Evolutionary conservation across 768 basidiomycete genomes (phyloP).

Genomic region (Boletus vermiculosoides): DNA sequence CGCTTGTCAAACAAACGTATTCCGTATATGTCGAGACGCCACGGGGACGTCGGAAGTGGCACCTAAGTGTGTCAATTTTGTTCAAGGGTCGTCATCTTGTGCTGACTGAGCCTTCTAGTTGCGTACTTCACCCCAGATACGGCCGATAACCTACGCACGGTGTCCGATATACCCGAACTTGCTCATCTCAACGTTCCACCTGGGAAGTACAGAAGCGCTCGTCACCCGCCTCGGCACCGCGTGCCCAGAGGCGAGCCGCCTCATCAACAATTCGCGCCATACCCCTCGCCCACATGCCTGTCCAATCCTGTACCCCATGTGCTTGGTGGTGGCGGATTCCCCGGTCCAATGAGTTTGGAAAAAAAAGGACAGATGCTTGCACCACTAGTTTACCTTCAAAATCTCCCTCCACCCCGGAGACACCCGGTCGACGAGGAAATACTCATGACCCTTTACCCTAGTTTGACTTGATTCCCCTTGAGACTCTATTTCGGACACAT

Average conservation of each 20-base stretch:
- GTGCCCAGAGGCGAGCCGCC: slow-evolving; percentile 27
- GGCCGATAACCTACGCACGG: slow-evolving; percentile 51
- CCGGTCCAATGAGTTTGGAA: slow-evolving; percentile 7
- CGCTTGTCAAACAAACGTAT: slow-evolving; percentile 78
- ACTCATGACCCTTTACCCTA: slow-evolving; percentile 55
- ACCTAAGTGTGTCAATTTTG: slow-evolving; percentile 56
- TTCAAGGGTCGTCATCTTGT: background rate
- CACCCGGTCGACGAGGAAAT: slow-evolving; percentile 73
- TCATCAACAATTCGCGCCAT: slow-evolving; percentile 31
- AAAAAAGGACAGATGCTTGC: slow-evolving; percentile 43
- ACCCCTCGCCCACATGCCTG: slow-evolving; percentile 29
- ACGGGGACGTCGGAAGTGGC: slow-evolving; percentile 75
- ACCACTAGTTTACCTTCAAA: slow-evolving; percentile 62
- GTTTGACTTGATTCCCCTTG: slow-evolving; percentile 26
- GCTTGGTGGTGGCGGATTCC: background rate
- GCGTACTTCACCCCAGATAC: slow-evolving; percentile 75
- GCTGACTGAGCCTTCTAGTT: slow-evolving; percentile 41
- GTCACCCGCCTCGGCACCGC: slow-evolving; percentile 47
- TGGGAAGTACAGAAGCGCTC: slow-evolving; percentile 65
- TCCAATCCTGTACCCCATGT: slow-evolving; percentile 6
- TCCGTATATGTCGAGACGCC: slow-evolving; percentile 71
- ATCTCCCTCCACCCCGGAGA: slow-evolving; percentile 56
- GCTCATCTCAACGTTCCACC: slow-evolving; percentile 52
- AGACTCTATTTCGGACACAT: slow-evolving; percentile 13
- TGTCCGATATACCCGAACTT: slow-evolving; percentile 60